Conservation (phyloP, 2,329 filamentous ascomycete genomes). For the Trichophyton equinum region DNA sequence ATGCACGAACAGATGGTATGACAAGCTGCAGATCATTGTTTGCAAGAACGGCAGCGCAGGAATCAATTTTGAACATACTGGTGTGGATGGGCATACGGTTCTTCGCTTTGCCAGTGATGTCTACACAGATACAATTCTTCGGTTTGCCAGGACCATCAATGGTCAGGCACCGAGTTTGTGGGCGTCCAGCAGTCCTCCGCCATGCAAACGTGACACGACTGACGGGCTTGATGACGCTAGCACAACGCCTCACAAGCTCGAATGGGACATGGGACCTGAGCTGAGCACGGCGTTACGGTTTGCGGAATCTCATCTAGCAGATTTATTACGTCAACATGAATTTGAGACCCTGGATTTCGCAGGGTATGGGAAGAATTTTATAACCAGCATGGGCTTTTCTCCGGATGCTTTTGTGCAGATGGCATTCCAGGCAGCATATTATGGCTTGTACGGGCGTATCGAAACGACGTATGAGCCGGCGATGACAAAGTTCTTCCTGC, state of each 20-base stretch:
- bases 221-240: conserved; percentile 58
- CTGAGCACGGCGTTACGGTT: conserved; percentile 84
- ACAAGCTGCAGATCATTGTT: conserved; percentile 97
- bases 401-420: conserved; percentile 97
- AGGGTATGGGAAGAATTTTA: conserved; percentile 92
- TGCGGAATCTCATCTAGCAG: conserved; percentile 84
- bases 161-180: conserved; percentile 83
- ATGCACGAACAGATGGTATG: conserved; percentile 97
- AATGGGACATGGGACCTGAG: conserved; percentile 95
- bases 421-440: conserved; percentile 97
- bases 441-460: conserved; percentile 83
- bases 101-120: conserved; percentile 90
- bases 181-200: conserved; percentile 82
- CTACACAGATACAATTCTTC: conserved; percentile 93
- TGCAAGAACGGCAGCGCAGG: conserved; percentile 97
- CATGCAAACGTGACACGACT: conserved; percentile 76
- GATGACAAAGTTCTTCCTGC: conserved; percentile 91
- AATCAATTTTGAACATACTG: conserved; percentile 98
- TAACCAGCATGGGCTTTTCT: conserved; percentile 92
- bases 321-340: conserved; percentile 92
- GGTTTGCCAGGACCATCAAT: conserved; percentile 91
- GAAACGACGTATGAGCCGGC: conserved; percentile 96
- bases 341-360: conserved; percentile 83
- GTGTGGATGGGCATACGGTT: conserved; percentile 94
- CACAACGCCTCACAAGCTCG: conserved; percentile 87